phyloP scores from a whole-genome alignment of 805 yeast species.

The Candida bentonensis region DNA sequence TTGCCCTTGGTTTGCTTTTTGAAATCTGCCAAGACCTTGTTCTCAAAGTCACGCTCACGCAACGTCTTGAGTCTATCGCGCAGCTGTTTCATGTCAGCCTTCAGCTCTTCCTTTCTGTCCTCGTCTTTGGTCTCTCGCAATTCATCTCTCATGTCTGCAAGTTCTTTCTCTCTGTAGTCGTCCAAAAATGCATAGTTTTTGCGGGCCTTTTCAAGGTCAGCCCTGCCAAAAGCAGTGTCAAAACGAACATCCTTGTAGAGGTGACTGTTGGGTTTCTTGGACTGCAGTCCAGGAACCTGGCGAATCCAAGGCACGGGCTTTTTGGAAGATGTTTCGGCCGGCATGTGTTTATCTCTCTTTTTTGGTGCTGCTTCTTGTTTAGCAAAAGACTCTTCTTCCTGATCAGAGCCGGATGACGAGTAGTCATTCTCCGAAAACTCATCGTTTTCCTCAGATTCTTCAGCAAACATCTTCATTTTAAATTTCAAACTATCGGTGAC shows the following conservation, averaged over 20 bases:
- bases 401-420: not conserved
- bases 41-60: constrained; percentile 62
- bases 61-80: constrained; percentile 40
- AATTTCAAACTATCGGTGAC: no score
- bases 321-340: constrained; percentile 38
- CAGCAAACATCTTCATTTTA: not conserved
- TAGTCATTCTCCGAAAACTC: not conserved
- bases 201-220: constrained; percentile 53
- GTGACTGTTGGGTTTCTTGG: constrained; percentile 23
- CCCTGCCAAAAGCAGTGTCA: constrained; percentile 79
- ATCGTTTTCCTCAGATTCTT: no score
- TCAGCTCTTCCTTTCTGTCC: constrained; percentile 24
- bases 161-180: constrained; percentile 67
- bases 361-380: not conserved
- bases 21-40: constrained; percentile 46
- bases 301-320: constrained; percentile 56
- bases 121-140: constrained; percentile 32
- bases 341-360: not conserved
- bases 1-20: constrained; percentile 37
- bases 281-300: constrained; percentile 37
- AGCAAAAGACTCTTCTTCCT: not conserved
- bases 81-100: constrained; percentile 22
- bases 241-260: constrained; percentile 75
- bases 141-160: constrained; percentile 40
- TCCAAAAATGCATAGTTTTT: constrained; percentile 75